Percentiles rank a stretch among this genome's conserved stretches.
Conservation (phyloP, 2,329 filamentous ascomycete species). For the Xylaria polymorpha region DNA sequence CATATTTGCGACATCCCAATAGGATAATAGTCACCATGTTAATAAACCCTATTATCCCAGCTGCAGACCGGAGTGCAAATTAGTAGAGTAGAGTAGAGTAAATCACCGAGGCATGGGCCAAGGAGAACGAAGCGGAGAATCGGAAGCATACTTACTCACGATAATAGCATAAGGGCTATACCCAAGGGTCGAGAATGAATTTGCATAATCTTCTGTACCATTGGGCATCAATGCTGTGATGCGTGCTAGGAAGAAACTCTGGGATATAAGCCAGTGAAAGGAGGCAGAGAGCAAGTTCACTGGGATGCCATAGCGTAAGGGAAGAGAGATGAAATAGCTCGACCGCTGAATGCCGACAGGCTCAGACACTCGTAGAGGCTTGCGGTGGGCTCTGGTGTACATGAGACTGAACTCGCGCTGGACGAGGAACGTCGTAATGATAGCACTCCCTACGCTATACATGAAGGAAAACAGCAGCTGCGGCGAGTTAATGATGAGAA, state of each 20-base stretch:
- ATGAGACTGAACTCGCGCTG: conserved; percentile 60
- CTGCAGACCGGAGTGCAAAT: conserved; percentile 22
- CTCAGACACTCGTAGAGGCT: conserved; percentile 56
- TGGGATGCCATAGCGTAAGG: conserved; percentile 57
- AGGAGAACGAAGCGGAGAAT: neutral
- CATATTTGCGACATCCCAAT: conserved; percentile 46
- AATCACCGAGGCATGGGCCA: neutral
- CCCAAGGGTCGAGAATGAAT: conserved; percentile 50
- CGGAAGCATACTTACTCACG: conserved; percentile 32
- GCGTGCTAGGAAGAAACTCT: conserved; percentile 58
- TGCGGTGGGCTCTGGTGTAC: conserved; percentile 45
- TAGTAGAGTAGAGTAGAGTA: neutral
- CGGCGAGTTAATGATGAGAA: conserved; percentile 59
- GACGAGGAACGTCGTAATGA: conserved; percentile 60
- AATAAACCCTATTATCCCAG: conserved; percentile 32
- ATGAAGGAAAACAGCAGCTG: conserved; percentile 60
- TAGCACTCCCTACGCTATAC: conserved; percentile 58
- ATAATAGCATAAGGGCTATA: conserved; percentile 49
- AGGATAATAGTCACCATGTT: conserved; percentile 36
- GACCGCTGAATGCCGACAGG: conserved; percentile 56
- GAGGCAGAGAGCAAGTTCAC: conserved; percentile 51
- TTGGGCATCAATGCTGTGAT: conserved; percentile 48
- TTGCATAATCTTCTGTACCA: conserved; percentile 39
- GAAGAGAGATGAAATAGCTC: conserved; percentile 59
- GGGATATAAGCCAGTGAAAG: conserved; percentile 63